A percentile compares a stretch with the other conserved stretches of the same genome.
phyloP scores from a whole-genome alignment of 2,329 filamentous ascomycete species.

The Alternaria sp. region DNA sequence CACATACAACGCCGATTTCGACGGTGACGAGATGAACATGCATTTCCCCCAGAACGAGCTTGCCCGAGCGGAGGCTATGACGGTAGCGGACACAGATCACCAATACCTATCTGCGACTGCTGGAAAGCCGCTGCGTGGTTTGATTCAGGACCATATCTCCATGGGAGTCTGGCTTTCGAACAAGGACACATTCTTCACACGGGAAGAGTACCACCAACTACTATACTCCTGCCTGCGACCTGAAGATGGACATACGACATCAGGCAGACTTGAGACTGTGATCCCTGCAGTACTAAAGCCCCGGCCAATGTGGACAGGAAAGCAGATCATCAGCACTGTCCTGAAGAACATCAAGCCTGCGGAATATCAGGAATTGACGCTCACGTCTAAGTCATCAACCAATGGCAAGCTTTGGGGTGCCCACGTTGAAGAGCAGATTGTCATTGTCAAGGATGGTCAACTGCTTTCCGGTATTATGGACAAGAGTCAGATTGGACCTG shows the following conservation, averaged over 20 bases:
- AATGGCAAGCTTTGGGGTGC: conserved; percentile 80
- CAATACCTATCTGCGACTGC: conserved; percentile 95
- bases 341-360: conserved; percentile 88
- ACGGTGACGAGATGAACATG: conserved; percentile 99
- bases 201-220: conserved; percentile 91
- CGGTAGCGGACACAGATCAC: conserved; percentile 95
- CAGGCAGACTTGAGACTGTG: conserved; percentile 82
- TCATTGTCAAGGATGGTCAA: conserved; percentile 87
- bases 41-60: conserved; percentile 98
- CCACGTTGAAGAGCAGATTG: conserved; percentile 78
- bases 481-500: conserved; percentile 92
- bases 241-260: conserved; percentile 86
- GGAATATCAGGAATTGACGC: conserved; percentile 78
- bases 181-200: conserved; percentile 88
- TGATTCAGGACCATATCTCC: conserved; percentile 98
- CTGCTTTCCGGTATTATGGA: conserved; percentile 92
- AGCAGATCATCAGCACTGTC: conserved; percentile 93
- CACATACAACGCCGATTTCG: conserved; percentile 99
- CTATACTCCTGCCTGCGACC: conserved; percentile 89
- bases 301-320: conserved; percentile 87
- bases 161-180: conserved; percentile 92
- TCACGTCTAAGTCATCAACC: conserved; percentile 81
- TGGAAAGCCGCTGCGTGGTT: conserved; percentile 90
- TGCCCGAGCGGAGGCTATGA: conserved; percentile 89
- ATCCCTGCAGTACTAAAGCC: conserved; percentile 86